These are phyloP conservation scores for Lantana camara DNA, from an alignment of 257 asterid genomes.

Conservation along the genomic window DNA sequence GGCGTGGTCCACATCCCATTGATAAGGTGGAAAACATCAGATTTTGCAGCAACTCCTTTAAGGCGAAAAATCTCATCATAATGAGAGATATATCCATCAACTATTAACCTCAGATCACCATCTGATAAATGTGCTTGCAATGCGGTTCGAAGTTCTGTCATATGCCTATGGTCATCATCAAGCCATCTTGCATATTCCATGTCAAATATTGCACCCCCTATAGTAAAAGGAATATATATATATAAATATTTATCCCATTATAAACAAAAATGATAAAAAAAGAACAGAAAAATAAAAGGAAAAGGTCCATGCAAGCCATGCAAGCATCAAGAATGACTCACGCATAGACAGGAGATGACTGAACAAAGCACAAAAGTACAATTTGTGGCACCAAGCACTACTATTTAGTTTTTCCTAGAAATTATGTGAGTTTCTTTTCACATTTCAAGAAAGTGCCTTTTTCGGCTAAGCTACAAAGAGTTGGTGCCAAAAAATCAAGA, in stretches of 20 bases:
- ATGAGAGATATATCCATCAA: slow-evolving; percentile 74
- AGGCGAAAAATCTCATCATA: slow-evolving; percentile 76
- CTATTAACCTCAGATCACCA: slow-evolving; percentile 64
- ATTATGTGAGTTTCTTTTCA: slow-evolving; percentile 2
- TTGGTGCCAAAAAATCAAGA: slow-evolving; percentile 27
- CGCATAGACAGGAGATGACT: background rate
- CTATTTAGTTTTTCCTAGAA: background rate
- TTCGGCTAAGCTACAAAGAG: slow-evolving; percentile 28
- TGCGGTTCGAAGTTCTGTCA: slow-evolving; percentile 81
- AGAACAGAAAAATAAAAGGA: background rate
- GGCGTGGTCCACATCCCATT: slow-evolving; percentile 93
- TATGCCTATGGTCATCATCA: slow-evolving; percentile 82
- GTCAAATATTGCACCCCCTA: slow-evolving; percentile 88
- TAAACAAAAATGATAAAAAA: background rate
- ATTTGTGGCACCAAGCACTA: slow-evolving; percentile 26
- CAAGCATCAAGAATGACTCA: background rate
- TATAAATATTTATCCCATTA: background rate
- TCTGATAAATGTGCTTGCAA: slow-evolving; percentile 78
- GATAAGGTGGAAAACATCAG: slow-evolving; percentile 84
- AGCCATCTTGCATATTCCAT: slow-evolving; percentile 95
- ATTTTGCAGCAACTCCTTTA: slow-evolving; percentile 77
- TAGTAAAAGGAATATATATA: background rate
- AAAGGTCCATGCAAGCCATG: slow-evolving; percentile 22
- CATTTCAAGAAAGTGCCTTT: slow-evolving; percentile 8
- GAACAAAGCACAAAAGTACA: slow-evolving; percentile 31